Evolutionary conservation across 2,329 filamentous ascomycete species (phyloP).

Genomic region (Fusarium udum): DNA sequence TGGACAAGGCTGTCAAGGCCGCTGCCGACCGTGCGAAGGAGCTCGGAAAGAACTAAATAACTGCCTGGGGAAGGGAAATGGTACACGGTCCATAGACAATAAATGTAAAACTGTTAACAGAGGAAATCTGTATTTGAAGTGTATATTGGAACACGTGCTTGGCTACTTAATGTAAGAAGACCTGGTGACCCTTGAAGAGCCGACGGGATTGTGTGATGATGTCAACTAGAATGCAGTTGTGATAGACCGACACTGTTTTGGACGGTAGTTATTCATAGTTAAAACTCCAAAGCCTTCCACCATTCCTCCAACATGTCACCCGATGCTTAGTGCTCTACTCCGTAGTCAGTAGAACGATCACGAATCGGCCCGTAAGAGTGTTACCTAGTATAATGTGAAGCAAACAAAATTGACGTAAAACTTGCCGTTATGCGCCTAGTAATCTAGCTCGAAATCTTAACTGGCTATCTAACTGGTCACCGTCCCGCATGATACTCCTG

Average conservation of each 20-base stretch:
- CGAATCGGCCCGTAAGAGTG: not conserved
- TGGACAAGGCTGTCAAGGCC: slow-evolving; percentile 58
- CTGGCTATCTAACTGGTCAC: not conserved
- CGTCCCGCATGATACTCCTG: not conserved
- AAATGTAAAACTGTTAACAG: not conserved
- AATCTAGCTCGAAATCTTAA: not conserved
- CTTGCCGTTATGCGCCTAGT: not conserved
- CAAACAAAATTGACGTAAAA: not conserved
- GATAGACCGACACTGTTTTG: not conserved
- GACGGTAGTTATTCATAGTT: fast-evolving
- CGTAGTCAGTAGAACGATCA: not conserved
- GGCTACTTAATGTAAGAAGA: fast-evolving
- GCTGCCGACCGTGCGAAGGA: slow-evolving; percentile 55
- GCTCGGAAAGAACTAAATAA: slow-evolving; percentile 50
- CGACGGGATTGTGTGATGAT: not conserved
- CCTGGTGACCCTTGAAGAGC: not conserved
- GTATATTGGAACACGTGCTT: fast-evolving
- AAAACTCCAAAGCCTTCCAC: not conserved
- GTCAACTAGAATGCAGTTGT: not conserved
- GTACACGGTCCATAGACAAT: fast-evolving
- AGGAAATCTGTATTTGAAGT: not conserved
- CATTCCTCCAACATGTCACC: not conserved
- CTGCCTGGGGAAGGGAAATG: fast-evolving
- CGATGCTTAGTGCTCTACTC: not conserved
- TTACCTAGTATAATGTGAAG: not conserved